Base-by-base conservation (phyloP, 345 rosid species). In the Hibiscus trionum region DNA sequence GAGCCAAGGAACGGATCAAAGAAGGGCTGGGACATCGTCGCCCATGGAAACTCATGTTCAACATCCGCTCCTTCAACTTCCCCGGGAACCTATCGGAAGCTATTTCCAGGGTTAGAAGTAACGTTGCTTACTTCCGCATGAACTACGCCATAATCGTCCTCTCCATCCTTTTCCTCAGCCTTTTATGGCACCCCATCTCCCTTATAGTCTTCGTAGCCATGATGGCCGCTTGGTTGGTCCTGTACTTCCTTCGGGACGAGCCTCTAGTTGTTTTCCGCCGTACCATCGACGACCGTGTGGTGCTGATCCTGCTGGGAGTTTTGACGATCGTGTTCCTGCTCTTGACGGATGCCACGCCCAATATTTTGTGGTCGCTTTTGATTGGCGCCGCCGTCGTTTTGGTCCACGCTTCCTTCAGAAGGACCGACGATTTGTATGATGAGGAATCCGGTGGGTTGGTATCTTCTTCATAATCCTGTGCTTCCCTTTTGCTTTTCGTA, bases 181-280 rank as follows among this genome's bases (percentile, higher is more conserved):
- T 93, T 1, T 49, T 93, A 0, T 93, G 90, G 84, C 92, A 93
- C 58, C 98, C 98, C 26, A 77, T 89, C 19, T 91, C 98, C 64
- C 76, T 93, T 12, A 83, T 93, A 21, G 98, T 91, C 11, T 84
- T 93, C 33, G 17, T 84, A 11, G 76, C 72, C 42, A 84, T 88
- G 87, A 77, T 83, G 86, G 80, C 78, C 0, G 88, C 86, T 17
- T 91, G 98, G 98, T 29, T 91, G 17, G 85, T 89, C 78, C 78
- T 91, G 42, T 93, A 93, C 71, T 93, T 93, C 84, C 76, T 91
- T 8, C 85, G 97, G 0, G 97, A 91, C 58, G 91, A 87, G 80
- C 91, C 96, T 15, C 65, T 93, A 17, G 78, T 65, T 61, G 72
- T 91, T 17, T 74, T 84, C 17, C 74, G 83, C 58, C 82, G 84